Conservation (phyloP, 208 protist genomes). For the Crithidia sp. region DNA sequence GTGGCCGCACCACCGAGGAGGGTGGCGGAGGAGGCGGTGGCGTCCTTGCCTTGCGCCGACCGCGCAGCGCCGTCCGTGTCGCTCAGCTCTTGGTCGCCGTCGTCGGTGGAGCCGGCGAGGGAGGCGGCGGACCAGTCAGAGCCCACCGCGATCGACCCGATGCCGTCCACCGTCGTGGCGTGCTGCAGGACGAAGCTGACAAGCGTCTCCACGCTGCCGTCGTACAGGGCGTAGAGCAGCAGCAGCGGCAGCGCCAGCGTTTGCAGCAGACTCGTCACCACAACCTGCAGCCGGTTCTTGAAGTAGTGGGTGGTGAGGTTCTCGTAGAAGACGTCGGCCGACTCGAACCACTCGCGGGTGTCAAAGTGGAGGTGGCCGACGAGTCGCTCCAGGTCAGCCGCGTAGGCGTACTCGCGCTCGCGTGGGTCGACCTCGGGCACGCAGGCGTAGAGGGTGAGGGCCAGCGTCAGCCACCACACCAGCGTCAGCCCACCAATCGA, state of each 20-base stretch:
- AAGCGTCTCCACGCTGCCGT: conserved; percentile 61
- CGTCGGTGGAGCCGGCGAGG: conserved; percentile 13
- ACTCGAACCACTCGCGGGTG: conserved; percentile 62
- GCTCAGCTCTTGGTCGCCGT: conserved; percentile 30
- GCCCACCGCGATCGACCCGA: conserved; percentile 72
- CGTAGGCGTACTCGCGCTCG: conserved; percentile 78
- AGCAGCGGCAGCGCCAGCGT: conserved; percentile 61
- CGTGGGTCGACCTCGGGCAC: conserved; percentile 48
- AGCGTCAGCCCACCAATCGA: conserved; percentile 57
- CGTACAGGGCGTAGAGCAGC: conserved; percentile 52
- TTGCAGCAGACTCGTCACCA: conserved; percentile 46
- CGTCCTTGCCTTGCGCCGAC: conserved; percentile 23
- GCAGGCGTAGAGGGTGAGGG: conserved; percentile 60
- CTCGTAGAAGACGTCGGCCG: conserved; percentile 62
- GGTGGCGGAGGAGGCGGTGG: conserved; percentile 6
- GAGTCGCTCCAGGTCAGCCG: conserved; percentile 54
- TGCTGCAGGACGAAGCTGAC: conserved; percentile 50
- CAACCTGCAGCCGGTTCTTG: conserved; percentile 49
- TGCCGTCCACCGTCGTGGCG: conserved; percentile 67
- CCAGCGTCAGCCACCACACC: conserved; percentile 78
- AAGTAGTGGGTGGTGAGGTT: conserved; percentile 63
- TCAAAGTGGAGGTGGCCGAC: conserved; percentile 53
- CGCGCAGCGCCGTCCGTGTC: conserved; percentile 9
- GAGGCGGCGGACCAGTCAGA: conserved; percentile 32
- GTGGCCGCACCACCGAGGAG: conserved; percentile 11